These are phyloP conservation scores for Hortaea werneckii DNA, from an alignment of 2,329 filamentous ascomycete genomes.

Conservation along the genomic window DNA sequence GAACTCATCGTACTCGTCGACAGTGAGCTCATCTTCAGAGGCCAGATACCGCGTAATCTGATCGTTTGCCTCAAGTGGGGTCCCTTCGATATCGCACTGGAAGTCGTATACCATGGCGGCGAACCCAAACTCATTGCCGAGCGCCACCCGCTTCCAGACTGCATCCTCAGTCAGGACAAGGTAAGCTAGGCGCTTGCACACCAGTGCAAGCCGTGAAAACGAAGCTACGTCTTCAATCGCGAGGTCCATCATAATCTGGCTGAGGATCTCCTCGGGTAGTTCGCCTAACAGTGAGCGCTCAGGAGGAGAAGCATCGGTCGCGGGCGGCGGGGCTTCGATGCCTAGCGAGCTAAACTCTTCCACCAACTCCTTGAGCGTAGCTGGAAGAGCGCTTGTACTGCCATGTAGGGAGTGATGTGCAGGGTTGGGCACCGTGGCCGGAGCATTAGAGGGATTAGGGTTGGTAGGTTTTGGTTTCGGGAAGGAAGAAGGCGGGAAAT, in stretches of 20 bases:
- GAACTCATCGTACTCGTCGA: constrained; percentile 12
- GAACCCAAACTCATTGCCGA: constrained; percentile 67
- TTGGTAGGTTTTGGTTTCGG: constrained; percentile 38
- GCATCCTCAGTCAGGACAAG: constrained; percentile 73
- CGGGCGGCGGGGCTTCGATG: constrained; percentile 57
- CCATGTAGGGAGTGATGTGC: constrained; percentile 49
- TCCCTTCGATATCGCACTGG: constrained; percentile 49
- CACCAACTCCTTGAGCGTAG: constrained; percentile 56
- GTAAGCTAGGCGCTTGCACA: constrained; percentile 81
- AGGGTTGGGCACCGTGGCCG: constrained; percentile 42
- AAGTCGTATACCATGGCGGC: constrained; percentile 73
- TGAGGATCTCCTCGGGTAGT: constrained; percentile 74
- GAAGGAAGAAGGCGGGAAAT: constrained; percentile 60
- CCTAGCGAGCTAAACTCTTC: constrained; percentile 60
- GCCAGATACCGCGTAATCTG: constrained; percentile 15
- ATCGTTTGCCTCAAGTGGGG: constrained; percentile 21
- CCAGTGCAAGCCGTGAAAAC: constrained; percentile 64
- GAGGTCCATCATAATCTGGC: constrained; percentile 64
- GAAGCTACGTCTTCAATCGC: constrained; percentile 66
- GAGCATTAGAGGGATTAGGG: constrained; percentile 39
- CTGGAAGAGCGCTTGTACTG: constrained; percentile 35
- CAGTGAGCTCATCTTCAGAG: constrained; percentile 7
- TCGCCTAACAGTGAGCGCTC: constrained; percentile 69
- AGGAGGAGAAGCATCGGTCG: constrained; percentile 60
- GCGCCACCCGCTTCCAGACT: constrained; percentile 72